Evolutionary conservation across 1,284 basidiomycete species (phyloP).

Genomic region (Cryptococcus neoformans): DNA sequence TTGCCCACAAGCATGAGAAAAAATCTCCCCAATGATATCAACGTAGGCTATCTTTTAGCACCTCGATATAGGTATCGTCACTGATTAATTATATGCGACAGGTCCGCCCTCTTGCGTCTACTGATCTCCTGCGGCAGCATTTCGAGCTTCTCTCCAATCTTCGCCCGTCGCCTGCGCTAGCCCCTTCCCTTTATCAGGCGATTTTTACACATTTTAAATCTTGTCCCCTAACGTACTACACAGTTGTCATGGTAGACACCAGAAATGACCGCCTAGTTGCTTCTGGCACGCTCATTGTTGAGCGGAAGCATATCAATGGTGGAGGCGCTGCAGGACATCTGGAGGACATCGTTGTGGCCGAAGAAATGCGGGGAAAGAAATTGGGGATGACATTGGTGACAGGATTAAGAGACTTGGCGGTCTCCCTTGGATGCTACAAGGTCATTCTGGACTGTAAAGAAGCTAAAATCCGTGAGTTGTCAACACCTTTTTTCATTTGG

Average conservation of each 20-base stretch:
- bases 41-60: slow-evolving; percentile 15
- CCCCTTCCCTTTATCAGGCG: slow-evolving; percentile 63
- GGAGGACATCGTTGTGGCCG: slow-evolving; percentile 91
- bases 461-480: slow-evolving; percentile 75
- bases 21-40: slow-evolving; percentile 23
- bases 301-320: slow-evolving; percentile 86
- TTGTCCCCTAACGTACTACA: slow-evolving; percentile 68
- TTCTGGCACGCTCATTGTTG: slow-evolving; percentile 79
- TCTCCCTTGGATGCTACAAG: slow-evolving; percentile 82
- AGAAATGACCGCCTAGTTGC: slow-evolving; percentile 75
- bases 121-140: slow-evolving; percentile 81
- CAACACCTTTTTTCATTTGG: slow-evolving; percentile 35
- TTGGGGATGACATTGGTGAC: slow-evolving; percentile 80
- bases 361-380: slow-evolving; percentile 73
- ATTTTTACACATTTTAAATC: slow-evolving; percentile 58
- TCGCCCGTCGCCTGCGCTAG: slow-evolving; percentile 71
- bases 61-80: neutral
- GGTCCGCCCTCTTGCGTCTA: slow-evolving; percentile 83
- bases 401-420: slow-evolving; percentile 72
- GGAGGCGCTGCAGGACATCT: slow-evolving; percentile 84
- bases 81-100: slow-evolving; percentile 39
- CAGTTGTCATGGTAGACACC: slow-evolving; percentile 77
- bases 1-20: slow-evolving; percentile 51
- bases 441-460: slow-evolving; percentile 92
- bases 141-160: slow-evolving; percentile 77